These are phyloP conservation scores for Calendula officinalis DNA, from an alignment of 129 eudicot genomes.

Conservation along the genomic window DNA sequence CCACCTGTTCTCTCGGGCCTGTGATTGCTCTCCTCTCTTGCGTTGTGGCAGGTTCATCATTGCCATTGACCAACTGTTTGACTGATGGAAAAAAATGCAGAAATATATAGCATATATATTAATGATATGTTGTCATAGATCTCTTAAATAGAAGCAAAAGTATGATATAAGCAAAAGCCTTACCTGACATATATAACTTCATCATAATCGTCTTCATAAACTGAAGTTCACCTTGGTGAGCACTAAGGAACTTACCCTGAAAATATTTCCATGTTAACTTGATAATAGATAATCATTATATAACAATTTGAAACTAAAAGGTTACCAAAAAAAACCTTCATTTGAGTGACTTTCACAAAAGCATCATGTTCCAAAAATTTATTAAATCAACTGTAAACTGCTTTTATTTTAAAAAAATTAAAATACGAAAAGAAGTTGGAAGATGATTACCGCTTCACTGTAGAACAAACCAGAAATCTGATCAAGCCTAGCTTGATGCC, in stretches of 20 bases:
- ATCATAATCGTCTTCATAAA: slow-evolving; percentile 48
- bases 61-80: slow-evolving; percentile 42
- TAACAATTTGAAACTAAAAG: background rate
- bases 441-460: slow-evolving; percentile 59
- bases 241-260: slow-evolving; percentile 68
- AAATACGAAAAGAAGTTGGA: slow-evolving; percentile 11
- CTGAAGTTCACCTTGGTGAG: slow-evolving; percentile 67
- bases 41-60: slow-evolving; percentile 38
- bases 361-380: background rate
- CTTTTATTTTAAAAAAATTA: background rate
- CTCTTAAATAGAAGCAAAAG: too few species aligned
- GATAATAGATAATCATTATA: background rate
- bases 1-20: slow-evolving; percentile 47
- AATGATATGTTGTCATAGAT: background rate
- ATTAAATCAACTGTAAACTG: background rate
- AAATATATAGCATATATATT: background rate
- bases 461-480: slow-evolving; percentile 50
- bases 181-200: slow-evolving; percentile 60
- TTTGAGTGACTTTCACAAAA: background rate
- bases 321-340: background rate
- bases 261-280: slow-evolving; percentile 24
- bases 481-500: slow-evolving; percentile 85
- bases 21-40: slow-evolving; percentile 42
- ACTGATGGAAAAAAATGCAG: slow-evolving; percentile 34
- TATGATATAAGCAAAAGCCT: slow-evolving; percentile 2